Conservation (phyloP, 2,329 filamentous ascomycete genomes). For the Microthyrium microscopicum region DNA sequence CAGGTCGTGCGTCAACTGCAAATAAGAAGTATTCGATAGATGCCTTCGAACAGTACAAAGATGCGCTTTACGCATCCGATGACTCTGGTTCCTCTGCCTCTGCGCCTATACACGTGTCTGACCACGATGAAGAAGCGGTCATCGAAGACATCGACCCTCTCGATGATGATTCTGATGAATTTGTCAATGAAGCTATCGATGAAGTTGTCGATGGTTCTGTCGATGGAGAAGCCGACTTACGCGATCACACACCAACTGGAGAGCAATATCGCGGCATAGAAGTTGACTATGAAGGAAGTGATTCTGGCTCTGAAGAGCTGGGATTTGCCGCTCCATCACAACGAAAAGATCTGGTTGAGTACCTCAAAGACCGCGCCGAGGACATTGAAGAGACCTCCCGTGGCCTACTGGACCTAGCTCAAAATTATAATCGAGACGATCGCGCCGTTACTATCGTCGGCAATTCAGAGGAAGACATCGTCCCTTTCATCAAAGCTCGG, state of each 20-base stretch:
- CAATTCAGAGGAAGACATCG: slow-evolving; percentile 7
- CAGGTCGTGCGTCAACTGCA: not conserved
- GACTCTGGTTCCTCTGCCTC: slow-evolving; percentile 1
- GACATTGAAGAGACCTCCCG: not conserved
- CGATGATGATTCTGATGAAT: not conserved
- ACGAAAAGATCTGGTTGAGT: too few relatives aligned
- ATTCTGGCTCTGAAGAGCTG: not conserved
- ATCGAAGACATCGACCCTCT: slow-evolving; percentile 1
- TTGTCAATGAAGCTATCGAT: slow-evolving; percentile 1
- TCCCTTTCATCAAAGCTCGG: slow-evolving; percentile 22
- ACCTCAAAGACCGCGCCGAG: not conserved
- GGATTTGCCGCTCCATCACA: not conserved
- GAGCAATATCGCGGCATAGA: too few relatives aligned
- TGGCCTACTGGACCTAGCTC: slow-evolving; percentile 3
- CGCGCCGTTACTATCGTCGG: slow-evolving; percentile 5
- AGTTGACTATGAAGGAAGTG: not conserved
- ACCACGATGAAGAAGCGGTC: not conserved
- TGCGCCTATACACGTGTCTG: too few relatives aligned
- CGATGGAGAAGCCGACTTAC: too few relatives aligned
- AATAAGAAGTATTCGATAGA: slow-evolving; percentile 5
- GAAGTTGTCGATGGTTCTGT: slow-evolving; percentile 4
- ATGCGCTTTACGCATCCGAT: slow-evolving; percentile 1
- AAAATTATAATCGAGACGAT: slow-evolving; percentile 1
- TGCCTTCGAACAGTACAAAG: slow-evolving; percentile 4
- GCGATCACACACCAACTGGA: too few relatives aligned